A percentile compares a stretch with the other conserved stretches of the same genome.
These are phyloP conservation scores for Melanomma pulvis-pyrius DNA, from an alignment of 495 filamentous ascomycete genomes.

Conservation along the genomic window DNA sequence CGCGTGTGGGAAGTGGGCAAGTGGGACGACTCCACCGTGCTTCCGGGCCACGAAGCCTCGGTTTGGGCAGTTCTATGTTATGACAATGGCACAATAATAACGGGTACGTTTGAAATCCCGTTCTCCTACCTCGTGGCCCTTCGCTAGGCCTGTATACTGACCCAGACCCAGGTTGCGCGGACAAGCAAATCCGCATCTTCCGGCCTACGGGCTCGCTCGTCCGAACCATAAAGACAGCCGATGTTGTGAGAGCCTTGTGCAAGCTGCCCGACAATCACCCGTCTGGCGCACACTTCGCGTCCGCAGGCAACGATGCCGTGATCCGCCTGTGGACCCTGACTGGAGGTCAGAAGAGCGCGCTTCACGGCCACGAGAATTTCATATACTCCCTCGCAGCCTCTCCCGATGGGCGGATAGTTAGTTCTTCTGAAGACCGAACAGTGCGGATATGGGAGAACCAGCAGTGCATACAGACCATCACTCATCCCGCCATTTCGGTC, in stretches of 20 bases:
- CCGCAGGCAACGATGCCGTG: conserved; percentile 84
- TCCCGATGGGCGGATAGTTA: conserved; percentile 85
- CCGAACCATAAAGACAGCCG: conserved; percentile 70
- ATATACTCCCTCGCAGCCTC: conserved; percentile 83
- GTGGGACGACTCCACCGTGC: conserved; percentile 57
- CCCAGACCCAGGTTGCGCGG: conserved; percentile 68
- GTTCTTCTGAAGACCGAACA: conserved; percentile 91
- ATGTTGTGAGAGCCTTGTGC: conserved; percentile 86
- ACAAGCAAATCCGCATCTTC: conserved; percentile 85
- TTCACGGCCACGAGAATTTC: conserved; percentile 91
- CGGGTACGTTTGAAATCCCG: conserved; percentile 56
- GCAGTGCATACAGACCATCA: conserved; percentile 91
- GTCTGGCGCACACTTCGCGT: conserved; percentile 83
- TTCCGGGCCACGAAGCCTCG: conserved; percentile 75
- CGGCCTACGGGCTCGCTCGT: conserved; percentile 65
- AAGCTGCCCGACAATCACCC: conserved; percentile 74
- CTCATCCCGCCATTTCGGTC: conserved; percentile 94
- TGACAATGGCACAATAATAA: conserved; percentile 78
- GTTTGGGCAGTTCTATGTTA: conserved; percentile 92
- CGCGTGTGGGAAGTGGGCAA: conserved; percentile 81
- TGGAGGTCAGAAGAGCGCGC: conserved; percentile 69
- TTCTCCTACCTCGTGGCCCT: neutral
- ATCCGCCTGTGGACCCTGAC: conserved; percentile 82
- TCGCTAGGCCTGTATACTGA: neutral
- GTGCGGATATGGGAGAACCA: conserved; percentile 81